These are phyloP conservation scores for Pharnaceum exiguum DNA, from an alignment of 148 eudicot genomes.

Conservation along the genomic window DNA sequence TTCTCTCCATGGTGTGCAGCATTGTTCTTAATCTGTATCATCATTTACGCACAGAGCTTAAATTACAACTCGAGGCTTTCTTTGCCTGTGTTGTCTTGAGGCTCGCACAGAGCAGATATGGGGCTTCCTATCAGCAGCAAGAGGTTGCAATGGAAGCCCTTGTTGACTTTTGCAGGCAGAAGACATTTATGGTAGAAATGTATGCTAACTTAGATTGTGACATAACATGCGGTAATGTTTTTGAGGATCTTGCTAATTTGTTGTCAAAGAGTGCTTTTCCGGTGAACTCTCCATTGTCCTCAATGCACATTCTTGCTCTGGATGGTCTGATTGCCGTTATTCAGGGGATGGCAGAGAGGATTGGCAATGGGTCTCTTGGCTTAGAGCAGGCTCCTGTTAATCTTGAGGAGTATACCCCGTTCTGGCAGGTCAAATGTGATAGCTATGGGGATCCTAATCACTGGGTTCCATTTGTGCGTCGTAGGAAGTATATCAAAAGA, in stretches of 20 bases:
- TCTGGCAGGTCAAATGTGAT: conserved; percentile 79
- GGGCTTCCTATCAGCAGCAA: conserved; percentile 89
- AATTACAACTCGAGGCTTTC: conserved; percentile 89
- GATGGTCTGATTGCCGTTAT: conserved; percentile 89
- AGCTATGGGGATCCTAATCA: conserved; percentile 58
- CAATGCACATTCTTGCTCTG: conserved; percentile 83
- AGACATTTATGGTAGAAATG: conserved; percentile 75
- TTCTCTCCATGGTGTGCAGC: conserved; percentile 89
- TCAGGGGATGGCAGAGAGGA: conserved; percentile 91
- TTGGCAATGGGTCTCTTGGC: conserved; percentile 56
- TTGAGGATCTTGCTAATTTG: conserved; percentile 85
- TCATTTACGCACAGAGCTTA: conserved; percentile 64
- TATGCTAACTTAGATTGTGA: conserved; percentile 93
- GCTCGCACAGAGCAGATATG: conserved; percentile 78
- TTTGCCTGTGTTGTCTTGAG: conserved; percentile 76
- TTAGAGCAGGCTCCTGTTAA: conserved; percentile 43
- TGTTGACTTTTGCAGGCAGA: conserved; percentile 94
- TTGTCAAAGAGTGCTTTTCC: conserved; percentile 94
- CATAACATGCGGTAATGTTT: conserved; percentile 83
- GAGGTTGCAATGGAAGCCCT: conserved; percentile 98
- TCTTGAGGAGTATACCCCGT: conserved; percentile 73
- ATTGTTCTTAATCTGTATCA: conserved; percentile 82
- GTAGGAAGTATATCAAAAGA: conserved; percentile 76
- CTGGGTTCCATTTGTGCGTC: conserved; percentile 90
- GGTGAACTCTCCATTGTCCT: conserved; percentile 78